A percentile compares a stretch with the other conserved stretches of the same genome.
Evolutionary conservation across 495 filamentous ascomycete species (phyloP).

Genomic region (Aspergillus sclerotiicarbonarius): DNA sequence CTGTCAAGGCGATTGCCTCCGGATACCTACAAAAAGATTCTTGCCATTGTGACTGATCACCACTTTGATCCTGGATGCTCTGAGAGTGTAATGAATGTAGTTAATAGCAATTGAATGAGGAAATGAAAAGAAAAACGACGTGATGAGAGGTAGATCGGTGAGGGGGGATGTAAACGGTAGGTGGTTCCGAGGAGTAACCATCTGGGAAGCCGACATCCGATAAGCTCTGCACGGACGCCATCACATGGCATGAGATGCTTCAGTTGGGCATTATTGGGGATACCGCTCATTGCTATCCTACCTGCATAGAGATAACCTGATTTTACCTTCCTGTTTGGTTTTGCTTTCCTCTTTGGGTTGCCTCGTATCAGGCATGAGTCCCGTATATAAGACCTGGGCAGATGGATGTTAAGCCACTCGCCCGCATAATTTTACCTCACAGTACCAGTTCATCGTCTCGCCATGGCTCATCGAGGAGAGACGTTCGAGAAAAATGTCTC

Average conservation of each 20-base stretch:
- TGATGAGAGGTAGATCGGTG: background rate
- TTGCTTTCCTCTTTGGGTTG: background rate
- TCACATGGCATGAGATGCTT: background rate
- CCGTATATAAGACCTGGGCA: background rate
- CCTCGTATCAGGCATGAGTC: too few species aligned
- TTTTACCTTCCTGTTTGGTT: background rate
- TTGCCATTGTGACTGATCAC: constrained; percentile 19
- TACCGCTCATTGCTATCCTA: too few species aligned
- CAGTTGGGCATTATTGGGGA: too few species aligned
- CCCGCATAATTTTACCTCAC: too few species aligned
- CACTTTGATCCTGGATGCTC: background rate
- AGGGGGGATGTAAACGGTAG: constrained; percentile 2
- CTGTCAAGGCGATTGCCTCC: background rate
- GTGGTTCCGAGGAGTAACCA: constrained; percentile 13
- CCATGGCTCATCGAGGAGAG: constrained; percentile 36
- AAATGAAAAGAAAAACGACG: background rate
- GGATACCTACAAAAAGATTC: constrained; percentile 13
- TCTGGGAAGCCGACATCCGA: background rate
- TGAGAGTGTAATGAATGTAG: background rate
- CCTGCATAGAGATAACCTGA: background rate
- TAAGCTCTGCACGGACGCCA: background rate
- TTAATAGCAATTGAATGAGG: background rate
- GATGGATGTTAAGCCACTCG: too few species aligned
- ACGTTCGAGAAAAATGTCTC: constrained; percentile 32
- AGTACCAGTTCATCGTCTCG: too few species aligned